phyloP scores from a whole-genome alignment of 192 early-diverging fungal genomes.

The Chytriomyces hyalinus region DNA sequence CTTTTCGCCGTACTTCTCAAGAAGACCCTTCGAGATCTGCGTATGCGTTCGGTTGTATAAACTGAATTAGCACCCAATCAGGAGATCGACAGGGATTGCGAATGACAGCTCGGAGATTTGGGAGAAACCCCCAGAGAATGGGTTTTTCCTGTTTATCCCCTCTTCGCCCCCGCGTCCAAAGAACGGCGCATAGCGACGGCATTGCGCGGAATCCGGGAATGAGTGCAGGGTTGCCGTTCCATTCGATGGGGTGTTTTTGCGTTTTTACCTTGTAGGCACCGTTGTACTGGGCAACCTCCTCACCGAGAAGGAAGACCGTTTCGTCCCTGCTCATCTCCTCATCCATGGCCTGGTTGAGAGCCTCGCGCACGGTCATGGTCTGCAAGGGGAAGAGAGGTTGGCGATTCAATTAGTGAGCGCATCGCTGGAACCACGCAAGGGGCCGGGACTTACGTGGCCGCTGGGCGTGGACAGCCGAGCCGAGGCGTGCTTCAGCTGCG shows the following conservation, averaged over 20 bases:
- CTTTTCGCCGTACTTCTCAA: conserved; percentile 97
- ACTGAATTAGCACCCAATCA: too few relatives aligned
- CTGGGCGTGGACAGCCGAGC: conserved; percentile 13
- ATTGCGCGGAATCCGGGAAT: background rate
- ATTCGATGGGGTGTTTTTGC: too few relatives aligned
- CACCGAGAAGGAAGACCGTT: conserved; percentile 90
- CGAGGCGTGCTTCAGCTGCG: background rate
- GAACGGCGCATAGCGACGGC: background rate
- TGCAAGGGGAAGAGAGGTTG: background rate
- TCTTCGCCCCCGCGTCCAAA: background rate
- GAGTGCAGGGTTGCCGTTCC: background rate
- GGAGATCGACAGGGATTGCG: too few relatives aligned
- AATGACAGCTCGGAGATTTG: too few relatives aligned
- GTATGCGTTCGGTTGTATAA: too few relatives aligned
- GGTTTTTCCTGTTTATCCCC: too few relatives aligned
- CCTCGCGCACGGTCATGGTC: conserved; percentile 92
- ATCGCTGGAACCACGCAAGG: background rate
- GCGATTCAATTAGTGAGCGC: background rate
- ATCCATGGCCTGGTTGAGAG: conserved; percentile 95
- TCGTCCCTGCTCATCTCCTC: conserved; percentile 94
- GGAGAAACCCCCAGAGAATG: too few relatives aligned
- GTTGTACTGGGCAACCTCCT: conserved; percentile 99
- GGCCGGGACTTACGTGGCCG: background rate
- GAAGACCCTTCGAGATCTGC: conserved; percentile 93
- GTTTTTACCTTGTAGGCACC: conserved; percentile 95